Percentiles rank a stretch among this genome's conserved stretches.
Evolutionary conservation across 2,329 filamentous ascomycete species (phyloP).

Genomic region (Colletotrichum lupini): DNA sequence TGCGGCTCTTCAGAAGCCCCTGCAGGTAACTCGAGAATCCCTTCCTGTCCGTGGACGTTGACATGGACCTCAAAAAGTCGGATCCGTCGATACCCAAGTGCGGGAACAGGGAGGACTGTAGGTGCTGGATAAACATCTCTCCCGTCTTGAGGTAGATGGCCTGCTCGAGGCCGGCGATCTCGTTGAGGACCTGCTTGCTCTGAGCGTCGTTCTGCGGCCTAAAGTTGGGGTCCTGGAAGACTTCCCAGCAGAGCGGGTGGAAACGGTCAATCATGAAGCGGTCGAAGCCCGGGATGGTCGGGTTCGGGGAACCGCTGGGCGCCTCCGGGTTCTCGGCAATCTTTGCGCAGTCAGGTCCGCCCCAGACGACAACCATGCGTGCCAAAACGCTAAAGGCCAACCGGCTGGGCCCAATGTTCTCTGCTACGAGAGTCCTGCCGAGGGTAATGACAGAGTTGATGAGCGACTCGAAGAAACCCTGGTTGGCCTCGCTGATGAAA

Average conservation of each 20-base stretch:
- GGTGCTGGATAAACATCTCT: constrained; percentile 77
- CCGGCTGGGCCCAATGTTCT: constrained; percentile 68
- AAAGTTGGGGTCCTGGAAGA: constrained; percentile 83
- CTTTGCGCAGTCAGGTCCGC: constrained; percentile 80
- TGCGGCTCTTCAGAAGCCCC: constrained; percentile 62
- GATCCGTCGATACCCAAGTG: constrained; percentile 71
- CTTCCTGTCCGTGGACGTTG: constrained; percentile 69
- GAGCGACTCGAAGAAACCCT: constrained; percentile 88
- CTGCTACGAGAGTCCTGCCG: constrained; percentile 76
- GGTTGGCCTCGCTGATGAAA: constrained; percentile 89
- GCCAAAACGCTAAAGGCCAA: constrained; percentile 86
- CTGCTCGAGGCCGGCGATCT: constrained; percentile 89
- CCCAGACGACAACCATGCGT: constrained; percentile 89
- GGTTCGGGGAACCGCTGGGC: constrained; percentile 61
- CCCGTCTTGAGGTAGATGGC: constrained; percentile 92
- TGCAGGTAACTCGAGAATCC: constrained; percentile 73
- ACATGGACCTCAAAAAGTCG: constrained; percentile 69
- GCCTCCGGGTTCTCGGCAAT: constrained; percentile 63
- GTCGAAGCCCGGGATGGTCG: constrained; percentile 87
- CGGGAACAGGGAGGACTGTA: constrained; percentile 73
- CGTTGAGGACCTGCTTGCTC: constrained; percentile 85
- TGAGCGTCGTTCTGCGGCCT: constrained; percentile 85
- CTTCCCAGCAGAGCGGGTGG: constrained; percentile 89
- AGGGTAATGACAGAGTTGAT: constrained; percentile 88
- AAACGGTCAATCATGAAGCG: constrained; percentile 90